Evolutionary conservation across 2,329 filamentous ascomycete species (phyloP).

Genomic region (Plectosphaerella cucumerina): DNA sequence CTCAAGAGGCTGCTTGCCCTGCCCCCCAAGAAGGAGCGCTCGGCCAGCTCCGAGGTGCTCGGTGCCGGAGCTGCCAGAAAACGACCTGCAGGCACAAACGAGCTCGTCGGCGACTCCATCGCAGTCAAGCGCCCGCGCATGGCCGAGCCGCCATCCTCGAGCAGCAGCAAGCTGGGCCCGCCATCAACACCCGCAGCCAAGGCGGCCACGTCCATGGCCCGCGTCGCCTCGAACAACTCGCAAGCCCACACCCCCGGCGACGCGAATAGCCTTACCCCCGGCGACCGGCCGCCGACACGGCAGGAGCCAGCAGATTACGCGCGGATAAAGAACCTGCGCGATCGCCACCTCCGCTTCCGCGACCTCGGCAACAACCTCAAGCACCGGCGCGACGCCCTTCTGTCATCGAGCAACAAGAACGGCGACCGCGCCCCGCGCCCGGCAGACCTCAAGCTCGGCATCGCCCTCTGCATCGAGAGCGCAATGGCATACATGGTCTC

Average conservation of each 20-base stretch:
- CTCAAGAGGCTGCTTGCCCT: conserved; percentile 43
- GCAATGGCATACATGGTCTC: conserved; percentile 49
- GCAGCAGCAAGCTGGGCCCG: conserved; percentile 25
- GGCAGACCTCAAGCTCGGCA: conserved; percentile 33
- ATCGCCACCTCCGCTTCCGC: conserved; percentile 32
- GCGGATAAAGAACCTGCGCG: conserved; percentile 22
- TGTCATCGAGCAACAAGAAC: conserved; percentile 15
- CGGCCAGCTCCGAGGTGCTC: conserved; percentile 35
- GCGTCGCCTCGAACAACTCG: conserved; percentile 50
- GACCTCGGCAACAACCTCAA: conserved; percentile 47
- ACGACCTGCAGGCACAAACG: conserved; percentile 36
- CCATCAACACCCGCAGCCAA: conserved; percentile 48
- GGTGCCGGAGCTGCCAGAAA: conserved; percentile 39
- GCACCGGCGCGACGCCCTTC: conserved; percentile 45
- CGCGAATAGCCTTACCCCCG: conserved; percentile 34
- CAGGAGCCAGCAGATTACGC: conserved; percentile 19
- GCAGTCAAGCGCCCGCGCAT: conserved; percentile 38
- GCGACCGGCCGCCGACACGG: conserved; percentile 24
- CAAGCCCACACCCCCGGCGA: conserved; percentile 48
- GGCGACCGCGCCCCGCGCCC: conserved; percentile 12
- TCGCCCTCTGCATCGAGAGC: conserved; percentile 43
- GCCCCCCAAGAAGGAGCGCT: conserved; percentile 36
- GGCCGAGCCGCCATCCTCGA: conserved; percentile 28
- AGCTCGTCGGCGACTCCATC: conserved; percentile 28
- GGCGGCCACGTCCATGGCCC: conserved; percentile 44